Base-by-base conservation (phyloP, 257 asterid genomes). In the Catharanthus roseus region DNA sequence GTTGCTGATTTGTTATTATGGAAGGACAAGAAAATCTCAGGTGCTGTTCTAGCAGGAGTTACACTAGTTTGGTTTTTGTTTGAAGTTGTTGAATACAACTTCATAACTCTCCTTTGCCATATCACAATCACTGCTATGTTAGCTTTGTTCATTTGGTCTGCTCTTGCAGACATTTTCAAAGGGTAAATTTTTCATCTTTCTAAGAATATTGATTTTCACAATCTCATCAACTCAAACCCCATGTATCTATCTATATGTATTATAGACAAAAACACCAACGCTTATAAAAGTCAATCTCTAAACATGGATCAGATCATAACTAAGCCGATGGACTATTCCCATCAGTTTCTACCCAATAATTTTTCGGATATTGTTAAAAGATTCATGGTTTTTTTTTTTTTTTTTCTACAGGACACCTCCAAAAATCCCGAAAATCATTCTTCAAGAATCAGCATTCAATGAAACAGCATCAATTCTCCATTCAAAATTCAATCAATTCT, bases 1-100 rank as follows among this genome's bases (percentile, higher is more conserved):
- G 95, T 82, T 58, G 90, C 87, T 29, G 86, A 88, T 73, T 71
- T 86, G 75, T 23, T 86, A 77, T 67, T 88, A 49, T 86, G 95
- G 95, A 83, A 83, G 45, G 75, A 88, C 72, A 67, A 60, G 53
- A 86, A 77, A 74, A 61, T 78, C 68, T 82, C 95, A 0, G 89
- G 71, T 12, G 80, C 80, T 19, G 79, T 85, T 50, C 74, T 88
- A 33, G 72, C 72, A 18, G 95, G 86, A 64, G 80, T 81, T 44
- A 78, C 85, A 67, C 73, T 67, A 26, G 77, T 85, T 31, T 88
- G 92, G 95, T 86, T 78, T 65, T 75, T 88, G 26, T 82, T 86
- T 63, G 89, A 86, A 77, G 83, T 86, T 42, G 90, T 74, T 55
- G 85, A 77, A 13, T 88, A 88, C 73, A 85, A 74, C 60, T 78